Evolutionary conservation across 352 stramenopile genomes (phyloP).

Genomic region (Phytophthora sojae): DNA sequence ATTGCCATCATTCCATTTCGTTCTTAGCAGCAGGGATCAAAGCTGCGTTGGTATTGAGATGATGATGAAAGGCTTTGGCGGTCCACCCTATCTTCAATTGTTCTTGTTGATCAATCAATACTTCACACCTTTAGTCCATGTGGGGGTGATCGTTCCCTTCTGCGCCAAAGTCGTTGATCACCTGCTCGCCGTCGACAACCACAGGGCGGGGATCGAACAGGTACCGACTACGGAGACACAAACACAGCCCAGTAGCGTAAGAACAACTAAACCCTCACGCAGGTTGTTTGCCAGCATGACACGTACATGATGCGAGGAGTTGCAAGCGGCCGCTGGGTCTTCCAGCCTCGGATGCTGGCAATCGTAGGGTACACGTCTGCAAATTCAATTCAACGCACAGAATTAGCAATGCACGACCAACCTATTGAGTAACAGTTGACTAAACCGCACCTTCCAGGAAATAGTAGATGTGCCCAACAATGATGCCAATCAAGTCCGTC

Average conservation of each 20-base stretch:
- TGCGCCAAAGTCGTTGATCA: slow-evolving; percentile 68
- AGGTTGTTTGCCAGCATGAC: slow-evolving; percentile 5
- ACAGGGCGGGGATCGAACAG: slow-evolving; percentile 64
- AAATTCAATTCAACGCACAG: slow-evolving; percentile 13
- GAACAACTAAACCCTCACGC: background rate
- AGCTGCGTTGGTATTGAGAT: background rate
- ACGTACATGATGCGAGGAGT: slow-evolving; percentile 93
- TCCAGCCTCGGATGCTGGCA: slow-evolving; percentile 96
- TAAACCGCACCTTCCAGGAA: slow-evolving; percentile 93
- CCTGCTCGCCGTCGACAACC: slow-evolving; percentile 52
- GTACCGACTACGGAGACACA: slow-evolving; percentile 51
- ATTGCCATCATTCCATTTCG: slow-evolving; percentile 11
- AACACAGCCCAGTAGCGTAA: slow-evolving; percentile 7
- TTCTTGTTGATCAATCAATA: slow-evolving; percentile 22
- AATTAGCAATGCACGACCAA: slow-evolving; percentile 15
- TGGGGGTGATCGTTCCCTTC: slow-evolving; percentile 55
- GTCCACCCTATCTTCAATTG: slow-evolving; percentile 6
- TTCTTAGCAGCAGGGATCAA: slow-evolving; percentile 2
- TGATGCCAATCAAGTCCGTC: slow-evolving; percentile 99
- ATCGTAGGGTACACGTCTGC: slow-evolving; percentile 98
- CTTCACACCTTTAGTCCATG: slow-evolving; percentile 49
- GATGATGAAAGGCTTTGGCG: slow-evolving; percentile 1
- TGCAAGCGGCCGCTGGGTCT: slow-evolving; percentile 89
- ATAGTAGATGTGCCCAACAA: slow-evolving; percentile 99
- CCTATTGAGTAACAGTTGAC: background rate